Percentiles rank a stretch among this genome's conserved stretches.
phyloP scores from a whole-genome alignment of 768 basidiomycete species.

The Kwoniella newhampshirensis region DNA sequence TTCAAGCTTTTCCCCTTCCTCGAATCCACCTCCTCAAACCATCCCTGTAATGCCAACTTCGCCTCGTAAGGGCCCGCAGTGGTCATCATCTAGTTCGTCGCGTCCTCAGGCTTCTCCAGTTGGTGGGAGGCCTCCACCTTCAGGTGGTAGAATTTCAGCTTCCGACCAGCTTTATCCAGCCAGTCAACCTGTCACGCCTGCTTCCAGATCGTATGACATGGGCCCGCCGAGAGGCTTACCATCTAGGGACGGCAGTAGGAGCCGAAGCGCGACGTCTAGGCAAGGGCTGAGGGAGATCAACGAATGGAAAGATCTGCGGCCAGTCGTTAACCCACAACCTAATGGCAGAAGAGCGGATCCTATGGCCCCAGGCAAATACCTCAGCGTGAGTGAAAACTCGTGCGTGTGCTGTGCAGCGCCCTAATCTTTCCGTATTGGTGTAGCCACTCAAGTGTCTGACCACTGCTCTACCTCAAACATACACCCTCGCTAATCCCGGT shows the following conservation, averaged over 20 bases:
- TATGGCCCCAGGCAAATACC: conserved; percentile 62
- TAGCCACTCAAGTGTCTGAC: conserved; percentile 72
- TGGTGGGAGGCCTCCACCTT: conserved; percentile 15
- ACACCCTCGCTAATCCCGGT: conserved; percentile 86
- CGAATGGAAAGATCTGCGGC: conserved; percentile 72
- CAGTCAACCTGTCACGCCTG: conserved; percentile 40
- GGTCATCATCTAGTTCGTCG: conserved; percentile 13
- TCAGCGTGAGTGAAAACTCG: conserved; percentile 79
- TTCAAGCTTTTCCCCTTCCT: conserved; percentile 1
- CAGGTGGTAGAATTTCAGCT: conserved; percentile 1
- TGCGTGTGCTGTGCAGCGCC: no score
- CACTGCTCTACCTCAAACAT: conserved; percentile 82
- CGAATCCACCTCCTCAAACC: conserved; percentile 6
- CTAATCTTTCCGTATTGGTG: conserved; percentile 36
- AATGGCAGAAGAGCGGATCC: conserved; percentile 73
- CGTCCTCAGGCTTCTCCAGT: conserved; percentile 14
- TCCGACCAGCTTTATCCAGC: conserved; percentile 33
- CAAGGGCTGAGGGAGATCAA: conserved; percentile 76
- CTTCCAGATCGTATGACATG: conserved; percentile 30
- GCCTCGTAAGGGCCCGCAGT: conserved; percentile 8
- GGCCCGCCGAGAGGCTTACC: conserved; percentile 27
- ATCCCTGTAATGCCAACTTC: conserved; percentile 7
- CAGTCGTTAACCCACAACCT: conserved; percentile 66
- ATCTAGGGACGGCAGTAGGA: conserved; percentile 35
- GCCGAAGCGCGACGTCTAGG: conserved; percentile 14